phyloP scores from a whole-genome alignment of 1,139 yeast genomes.

The Lodderomyces orthopsilosis region DNA sequence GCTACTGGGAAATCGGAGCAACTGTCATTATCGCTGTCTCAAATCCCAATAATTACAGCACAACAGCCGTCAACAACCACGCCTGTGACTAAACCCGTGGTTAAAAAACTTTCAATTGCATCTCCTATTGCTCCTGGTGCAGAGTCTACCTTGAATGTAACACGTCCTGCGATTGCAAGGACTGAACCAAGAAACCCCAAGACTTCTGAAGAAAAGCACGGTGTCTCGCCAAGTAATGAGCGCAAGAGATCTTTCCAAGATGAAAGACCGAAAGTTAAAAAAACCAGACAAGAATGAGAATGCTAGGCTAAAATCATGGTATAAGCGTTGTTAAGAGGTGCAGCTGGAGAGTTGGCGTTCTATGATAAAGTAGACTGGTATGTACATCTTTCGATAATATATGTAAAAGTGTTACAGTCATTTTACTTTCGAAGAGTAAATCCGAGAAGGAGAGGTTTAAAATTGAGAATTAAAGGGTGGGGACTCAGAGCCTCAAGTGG shows the following conservation, averaged over 20 bases:
- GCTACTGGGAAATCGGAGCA: no score
- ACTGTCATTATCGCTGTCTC: no score
- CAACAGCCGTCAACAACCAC: conserved; percentile 1
- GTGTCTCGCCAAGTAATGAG: neutral
- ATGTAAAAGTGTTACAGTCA: no score
- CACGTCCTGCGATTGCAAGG: conserved; percentile 22
- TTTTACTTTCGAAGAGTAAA: no score
- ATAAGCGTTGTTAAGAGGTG: no score
- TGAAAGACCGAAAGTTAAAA: conserved; percentile 6
- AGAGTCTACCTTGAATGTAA: conserved; percentile 34
- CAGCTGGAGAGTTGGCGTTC: no score
- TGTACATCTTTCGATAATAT: no score
- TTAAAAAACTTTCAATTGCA: neutral
- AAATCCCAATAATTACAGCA: neutral
- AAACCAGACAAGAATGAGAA: conserved; percentile 4
- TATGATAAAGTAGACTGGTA: no score
- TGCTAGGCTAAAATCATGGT: no score
- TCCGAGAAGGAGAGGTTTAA: no score
- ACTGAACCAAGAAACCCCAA: conserved; percentile 13
- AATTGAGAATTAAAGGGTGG: no score
- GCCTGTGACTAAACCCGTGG: conserved; percentile 5
- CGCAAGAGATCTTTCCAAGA: conserved; percentile 4
- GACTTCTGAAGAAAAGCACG: neutral
- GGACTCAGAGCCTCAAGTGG: no score
- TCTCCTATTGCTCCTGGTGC: conserved; percentile 12